Evolutionary conservation across 2,329 filamentous ascomycete genomes (phyloP), one percentile per base, ranked within the genome.

Genomic region (Arachnopeziza araneosa): DNA sequence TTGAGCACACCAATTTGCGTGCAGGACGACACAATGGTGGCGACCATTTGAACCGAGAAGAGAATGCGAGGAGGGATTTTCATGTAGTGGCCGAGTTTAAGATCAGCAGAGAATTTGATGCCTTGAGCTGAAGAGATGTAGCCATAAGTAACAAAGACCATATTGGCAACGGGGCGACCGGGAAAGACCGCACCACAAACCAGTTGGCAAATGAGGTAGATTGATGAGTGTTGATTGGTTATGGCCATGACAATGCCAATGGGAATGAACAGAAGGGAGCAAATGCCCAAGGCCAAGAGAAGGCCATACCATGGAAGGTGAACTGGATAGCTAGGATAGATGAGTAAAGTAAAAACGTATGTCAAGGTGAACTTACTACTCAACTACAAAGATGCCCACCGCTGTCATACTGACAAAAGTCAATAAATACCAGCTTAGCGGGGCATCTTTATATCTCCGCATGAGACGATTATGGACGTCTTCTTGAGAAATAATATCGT

Each of bases 241-340:
- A 96, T 91, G 19, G 91, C 91, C 89, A 95, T 96, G 69, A 96
- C 89, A 71, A 96, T 95, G 62, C 91, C 91, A 64, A 95, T 93
- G 12, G 91, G 91, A 61, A 96, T 91, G 76, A 96, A 96, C 62
- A 96, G 88, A 58, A 93, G 74, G 22, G 87, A 85, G 62, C 90
- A 91, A 57, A 96, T 91, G 24, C 79, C 83, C 1, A 96, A 80
- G 1, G 91, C 89, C 6, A 96, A 80, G 19, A 96, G 78, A 2
- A 96, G 79, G 3, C 91, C 91, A 69, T 95, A 95, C 88, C 91
- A 96, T 0, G 91, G 91, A 1, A 96, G 79, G 70, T 93, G 87
- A 52, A 95, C 82, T 0, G 90, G 90, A 70, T 90, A 91, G 70
- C 85, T 88, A 63, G 32, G 48, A 50, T n/a, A 9, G 23, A 7